Evolutionary conservation across 306 rosid species (phyloP), one percentile per base, ranked within the genome.

Genomic region (Malus orientalis): DNA sequence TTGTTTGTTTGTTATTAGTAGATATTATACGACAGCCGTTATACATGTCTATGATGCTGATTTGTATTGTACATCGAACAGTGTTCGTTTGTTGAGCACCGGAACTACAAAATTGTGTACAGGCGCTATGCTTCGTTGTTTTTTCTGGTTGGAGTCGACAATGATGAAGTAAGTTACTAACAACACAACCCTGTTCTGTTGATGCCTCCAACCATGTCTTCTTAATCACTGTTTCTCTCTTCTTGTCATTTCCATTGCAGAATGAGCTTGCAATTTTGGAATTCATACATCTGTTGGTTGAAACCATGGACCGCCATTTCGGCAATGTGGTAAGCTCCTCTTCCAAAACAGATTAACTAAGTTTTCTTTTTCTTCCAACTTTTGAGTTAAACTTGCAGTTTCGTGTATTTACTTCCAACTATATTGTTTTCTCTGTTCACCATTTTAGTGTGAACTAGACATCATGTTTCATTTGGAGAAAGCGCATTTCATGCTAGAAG

Each of bases 81-180:
- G 97, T 95, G 99, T 87, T 95, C 97, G 20, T 95, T 95, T 79
- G 99, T 92, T 9, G 99, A 92, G 93, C 97, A 95, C 82, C 90
- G 99, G 77, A 95, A 92, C 85, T 95, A 95, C 89, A 95, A 92
- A 88, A 92, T 95, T 78, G 87, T 95, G 4, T 95, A 92, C 85
- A 86, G 99, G 70, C 97, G 97, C 79, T 95, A 95, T 70, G 99
- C 97, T 60, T 95, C 99, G 10, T 74, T 95, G 77, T 95, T 95
- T 84, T 95, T 95, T 86, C 88, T 95, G 49, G 99, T 95, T 71
- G 99, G 99, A 81, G 97, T 95, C 71, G 99, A 95, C 77, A 87
- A 89, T 58, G 97, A 84, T 6, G 97, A 92, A 83, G 97, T 95
- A 86, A 86, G 80, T 77, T 54, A 13, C 22, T 79, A 8, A 61